Base-by-base conservation (phyloP, 2,329 filamentous ascomycete species). In the Neonectria hederae region DNA sequence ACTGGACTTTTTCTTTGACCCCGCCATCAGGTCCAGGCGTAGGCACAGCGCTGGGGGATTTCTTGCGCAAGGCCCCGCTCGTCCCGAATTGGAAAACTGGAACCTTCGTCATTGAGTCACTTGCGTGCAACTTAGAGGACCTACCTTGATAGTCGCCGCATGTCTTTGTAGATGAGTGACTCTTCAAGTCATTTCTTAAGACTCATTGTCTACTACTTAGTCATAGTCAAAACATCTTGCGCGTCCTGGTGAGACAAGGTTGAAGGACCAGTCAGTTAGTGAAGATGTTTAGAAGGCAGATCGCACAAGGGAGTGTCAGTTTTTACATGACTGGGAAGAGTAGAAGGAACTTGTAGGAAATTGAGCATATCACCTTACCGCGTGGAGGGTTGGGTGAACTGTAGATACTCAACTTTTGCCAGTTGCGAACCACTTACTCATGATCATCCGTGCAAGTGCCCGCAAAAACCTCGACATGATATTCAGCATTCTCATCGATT, bases 51-150 rank as follows among this genome's bases (percentile, higher is more conserved):
- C 30, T 49, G 21, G 38, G 38, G 38, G 40, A 53, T 64, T 71
- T 66, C 67, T 57, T 69, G 67, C 56, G 61, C 62, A 56, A 63
- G 65, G 70, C 72, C 72, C 72, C 72, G 63, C 71, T 53, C 42
- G 14, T 54, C 48, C 42, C 30, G n/a, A 19, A 52, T 28, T 24
- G 48, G 45, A 63, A 57, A 59, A 56, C 55, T 60, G 58, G 38
- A 53, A 40, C 54, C 64, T 49, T 56, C 57, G 66, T 69, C 70
- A 70, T 71, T 72, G 70, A 69, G 70, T 73, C 69, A 71, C 59
- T 13, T 19, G 14, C 7, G 5, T 38, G 17, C 4, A 38, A 38
- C 35, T 38, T 9, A 59, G 65, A 46, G 42, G 46, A 17, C 28
- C 48, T 54, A 43, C 43, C 35, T 19, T 21, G 4, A 5, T n/a